Evolutionary conservation across 1,284 basidiomycete genomes (phyloP).

Genomic region (Fomitiporia mediterranea): DNA sequence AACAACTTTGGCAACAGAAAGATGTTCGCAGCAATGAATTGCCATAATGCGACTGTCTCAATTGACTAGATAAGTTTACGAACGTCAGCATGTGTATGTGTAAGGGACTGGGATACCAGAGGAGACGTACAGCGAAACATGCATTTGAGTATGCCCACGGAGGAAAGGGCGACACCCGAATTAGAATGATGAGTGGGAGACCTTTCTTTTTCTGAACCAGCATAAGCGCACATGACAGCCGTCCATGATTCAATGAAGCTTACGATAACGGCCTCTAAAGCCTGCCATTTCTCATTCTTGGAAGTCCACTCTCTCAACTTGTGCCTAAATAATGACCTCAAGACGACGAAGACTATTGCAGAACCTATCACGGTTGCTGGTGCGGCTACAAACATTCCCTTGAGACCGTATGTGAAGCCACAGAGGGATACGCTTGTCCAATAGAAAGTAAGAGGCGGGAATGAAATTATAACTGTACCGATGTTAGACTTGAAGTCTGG

Average conservation of each 20-base stretch:
- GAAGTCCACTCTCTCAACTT: constrained; percentile 54
- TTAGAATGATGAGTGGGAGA: constrained; percentile 71
- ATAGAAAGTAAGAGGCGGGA: constrained; percentile 78
- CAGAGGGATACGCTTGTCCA: constrained; percentile 61
- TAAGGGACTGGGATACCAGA: background rate
- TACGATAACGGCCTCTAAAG: constrained; percentile 72
- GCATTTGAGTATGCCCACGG: constrained; percentile 81
- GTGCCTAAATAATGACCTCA: constrained; percentile 56
- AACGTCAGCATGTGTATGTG: background rate
- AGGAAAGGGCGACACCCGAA: constrained; percentile 78
- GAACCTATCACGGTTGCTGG: constrained; percentile 64
- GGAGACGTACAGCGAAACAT: constrained; percentile 63
- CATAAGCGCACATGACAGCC: background rate
- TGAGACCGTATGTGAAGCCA: constrained; percentile 80
- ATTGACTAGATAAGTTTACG: constrained; percentile 52
- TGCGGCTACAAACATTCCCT: constrained; percentile 63
- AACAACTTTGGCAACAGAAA: constrained; percentile 68
- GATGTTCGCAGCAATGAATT: constrained; percentile 70
- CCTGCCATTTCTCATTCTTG: constrained; percentile 67
- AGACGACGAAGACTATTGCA: constrained; percentile 54
- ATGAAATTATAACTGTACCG: constrained; percentile 54
- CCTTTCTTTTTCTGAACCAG: constrained; percentile 55
- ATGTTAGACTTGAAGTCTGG: constrained; percentile 8
- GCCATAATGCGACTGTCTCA: constrained; percentile 63
- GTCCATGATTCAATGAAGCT: constrained; percentile 26